These are phyloP conservation scores for Rhodotorula diobovata DNA, from an alignment of 768 basidiomycete genomes.

Conservation along the genomic window DNA sequence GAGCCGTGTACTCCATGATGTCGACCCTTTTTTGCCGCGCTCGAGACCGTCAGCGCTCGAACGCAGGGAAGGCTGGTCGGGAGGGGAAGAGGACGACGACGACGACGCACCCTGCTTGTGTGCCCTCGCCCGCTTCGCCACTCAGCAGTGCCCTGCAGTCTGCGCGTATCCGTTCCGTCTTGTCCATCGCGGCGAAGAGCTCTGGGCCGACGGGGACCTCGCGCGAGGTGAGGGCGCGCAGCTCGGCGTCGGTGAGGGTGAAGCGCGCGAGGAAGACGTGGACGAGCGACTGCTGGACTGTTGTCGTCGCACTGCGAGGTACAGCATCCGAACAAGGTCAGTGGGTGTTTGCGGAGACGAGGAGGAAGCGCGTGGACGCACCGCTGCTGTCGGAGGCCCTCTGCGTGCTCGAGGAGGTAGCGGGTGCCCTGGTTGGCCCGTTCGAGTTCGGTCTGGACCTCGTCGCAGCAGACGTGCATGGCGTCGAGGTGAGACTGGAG, in stretches of 20 bases:
- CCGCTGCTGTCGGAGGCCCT: conserved; percentile 48
- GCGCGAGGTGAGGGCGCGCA: conserved; percentile 67
- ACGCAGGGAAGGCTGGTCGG: background rate
- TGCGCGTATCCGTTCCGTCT: conserved; percentile 70
- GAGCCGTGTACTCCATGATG: conserved; percentile 76
- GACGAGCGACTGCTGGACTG: conserved; percentile 52
- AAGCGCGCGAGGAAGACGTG: conserved; percentile 76
- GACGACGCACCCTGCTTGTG: conserved; percentile 47
- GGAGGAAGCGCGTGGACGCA: conserved; percentile 23
- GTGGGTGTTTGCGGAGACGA: too few species aligned
- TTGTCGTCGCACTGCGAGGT: conserved; percentile 16
- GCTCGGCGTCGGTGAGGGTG: conserved; percentile 70
- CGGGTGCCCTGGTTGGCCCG: conserved; percentile 41
- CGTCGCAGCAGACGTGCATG: conserved; percentile 58
- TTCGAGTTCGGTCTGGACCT: conserved; percentile 39
- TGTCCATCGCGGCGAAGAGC: conserved; percentile 84
- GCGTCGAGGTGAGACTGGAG: conserved; percentile 69
- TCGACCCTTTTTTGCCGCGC: conserved; percentile 59
- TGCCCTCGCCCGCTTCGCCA: conserved; percentile 52
- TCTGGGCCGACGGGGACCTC: conserved; percentile 67
- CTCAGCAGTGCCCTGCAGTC: conserved; percentile 84
- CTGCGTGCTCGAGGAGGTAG: conserved; percentile 44
- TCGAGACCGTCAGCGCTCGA: background rate
- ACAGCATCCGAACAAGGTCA: background rate
- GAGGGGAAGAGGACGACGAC: background rate